Evolutionary conservation across 306 rosid species (phyloP), one percentile per base, ranked within the genome.

Genomic region (Castanea sativa): DNA sequence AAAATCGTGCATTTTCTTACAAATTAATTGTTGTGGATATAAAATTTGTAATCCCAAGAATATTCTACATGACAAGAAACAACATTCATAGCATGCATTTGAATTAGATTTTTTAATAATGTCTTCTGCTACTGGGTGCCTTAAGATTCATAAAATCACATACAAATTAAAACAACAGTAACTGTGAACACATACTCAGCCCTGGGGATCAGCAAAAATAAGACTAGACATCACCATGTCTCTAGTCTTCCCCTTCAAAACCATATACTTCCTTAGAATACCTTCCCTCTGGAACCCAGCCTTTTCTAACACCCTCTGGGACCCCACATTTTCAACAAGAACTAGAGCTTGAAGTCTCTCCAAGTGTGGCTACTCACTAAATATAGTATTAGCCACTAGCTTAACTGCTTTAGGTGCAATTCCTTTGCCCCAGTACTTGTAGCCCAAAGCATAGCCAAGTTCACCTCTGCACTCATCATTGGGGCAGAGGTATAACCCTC

Each of bases 271-370:
- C 55, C 92, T 88, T 21, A 91, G 79, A 83, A 91, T 75, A 23
- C 97, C 91, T 78, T 93, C 94, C 58, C 69, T 86, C 15, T 30
- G 76, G 82, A 92, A 92, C 13, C 97, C 97, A 51, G 80, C 83
- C 78, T 94, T 94, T 72, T 89, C 88, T 57, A 94, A 19, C 45
- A 94, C 93, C 72, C 82, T 90, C 25, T 89, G 93, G n/a, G 92
- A 94, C 3, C 83, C 92, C 64, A 79, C 71, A 69, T 94, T 94
- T 19, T 88, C 81, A 57, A 84, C 88, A 84, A 88, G 93, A 73
- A 89, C 93, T 1, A 89, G 33, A 80, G 93, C 98, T 78, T 91
- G 97, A 45, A 94, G 53, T 75, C 97, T 88, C 80, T 86, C 97
- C 88, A 94, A 41, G 25, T 87, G 73, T 7, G 83, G 55, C 73